phyloP scores from a whole-genome alignment of 179 eudicot species.

The Sideroxylon spinosum region DNA sequence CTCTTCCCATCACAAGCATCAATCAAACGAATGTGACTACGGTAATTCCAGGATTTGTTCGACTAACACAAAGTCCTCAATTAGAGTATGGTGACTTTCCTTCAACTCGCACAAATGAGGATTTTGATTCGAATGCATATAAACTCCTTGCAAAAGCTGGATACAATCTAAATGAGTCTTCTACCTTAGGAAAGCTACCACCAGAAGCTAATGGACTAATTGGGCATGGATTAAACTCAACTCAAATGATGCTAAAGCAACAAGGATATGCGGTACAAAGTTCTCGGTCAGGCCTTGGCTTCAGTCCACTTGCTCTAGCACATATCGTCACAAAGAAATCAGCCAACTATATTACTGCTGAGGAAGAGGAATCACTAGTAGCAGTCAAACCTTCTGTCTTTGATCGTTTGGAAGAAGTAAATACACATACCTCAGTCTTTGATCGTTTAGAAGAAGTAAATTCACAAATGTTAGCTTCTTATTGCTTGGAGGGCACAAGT shows the following conservation, averaged over 20 bases:
- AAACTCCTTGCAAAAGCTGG: background rate
- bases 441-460: no score
- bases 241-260: background rate
- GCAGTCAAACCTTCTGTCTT: background rate
- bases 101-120: background rate
- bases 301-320: background rate
- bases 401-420: background rate
- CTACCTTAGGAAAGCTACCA: background rate
- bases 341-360: background rate
- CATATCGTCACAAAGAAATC: background rate
- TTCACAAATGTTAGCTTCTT: no score
- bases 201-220: background rate
- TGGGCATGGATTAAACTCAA: background rate
- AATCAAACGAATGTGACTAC: background rate
- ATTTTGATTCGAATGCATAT: background rate
- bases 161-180: background rate
- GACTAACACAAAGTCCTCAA: background rate
- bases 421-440: background rate
- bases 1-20: background rate
- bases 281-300: background rate
- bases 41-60: background rate
- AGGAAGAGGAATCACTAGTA: background rate
- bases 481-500: no score
- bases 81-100: background rate
- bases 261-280: background rate